Conservation (phyloP, 2,329 filamentous ascomycete genomes). For the Fusarium sp. region DNA sequence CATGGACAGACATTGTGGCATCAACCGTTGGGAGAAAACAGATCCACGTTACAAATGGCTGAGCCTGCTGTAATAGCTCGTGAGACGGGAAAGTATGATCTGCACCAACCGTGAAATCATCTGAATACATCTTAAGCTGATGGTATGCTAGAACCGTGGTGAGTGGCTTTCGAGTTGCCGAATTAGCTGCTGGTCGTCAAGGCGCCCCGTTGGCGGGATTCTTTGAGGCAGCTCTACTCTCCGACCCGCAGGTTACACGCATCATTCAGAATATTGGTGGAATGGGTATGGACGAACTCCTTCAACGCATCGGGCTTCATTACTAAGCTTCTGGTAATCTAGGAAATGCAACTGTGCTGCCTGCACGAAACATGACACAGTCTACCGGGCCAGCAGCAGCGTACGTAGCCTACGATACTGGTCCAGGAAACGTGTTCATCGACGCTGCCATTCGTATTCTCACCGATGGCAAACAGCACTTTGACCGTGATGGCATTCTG, state of each 20-base stretch:
- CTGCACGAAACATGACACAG: too few species aligned
- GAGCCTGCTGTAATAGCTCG: too few species aligned
- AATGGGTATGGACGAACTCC: too few species aligned
- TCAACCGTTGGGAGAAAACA: background rate
- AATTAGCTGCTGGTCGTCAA: conserved; percentile 64
- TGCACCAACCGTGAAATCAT: too few species aligned
- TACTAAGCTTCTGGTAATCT: too few species aligned
- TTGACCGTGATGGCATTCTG: conserved; percentile 63
- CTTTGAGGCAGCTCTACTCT: conserved; percentile 65
- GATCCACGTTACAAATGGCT: background rate
- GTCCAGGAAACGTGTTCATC: conserved; percentile 55
- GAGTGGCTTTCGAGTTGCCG: conserved; percentile 66
- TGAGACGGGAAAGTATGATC: too few species aligned
- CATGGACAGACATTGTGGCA: conserved; percentile 7
- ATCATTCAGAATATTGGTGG: too few species aligned
- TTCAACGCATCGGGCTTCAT: too few species aligned
- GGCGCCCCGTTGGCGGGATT: conserved; percentile 67
- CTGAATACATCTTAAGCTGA: too few species aligned
- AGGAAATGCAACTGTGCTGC: too few species aligned
- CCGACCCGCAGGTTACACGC: conserved; percentile 54
- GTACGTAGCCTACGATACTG: conserved; percentile 57
- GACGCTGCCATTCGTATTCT: conserved; percentile 46
- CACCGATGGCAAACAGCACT: conserved; percentile 61
- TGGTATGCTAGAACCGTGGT: conserved; percentile 47
- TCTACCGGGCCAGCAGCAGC: too few species aligned